Evolutionary conservation across 805 yeast species (phyloP), one percentile per base, ranked within the genome.

Genomic region (Kregervanrija fluxuum): DNA sequence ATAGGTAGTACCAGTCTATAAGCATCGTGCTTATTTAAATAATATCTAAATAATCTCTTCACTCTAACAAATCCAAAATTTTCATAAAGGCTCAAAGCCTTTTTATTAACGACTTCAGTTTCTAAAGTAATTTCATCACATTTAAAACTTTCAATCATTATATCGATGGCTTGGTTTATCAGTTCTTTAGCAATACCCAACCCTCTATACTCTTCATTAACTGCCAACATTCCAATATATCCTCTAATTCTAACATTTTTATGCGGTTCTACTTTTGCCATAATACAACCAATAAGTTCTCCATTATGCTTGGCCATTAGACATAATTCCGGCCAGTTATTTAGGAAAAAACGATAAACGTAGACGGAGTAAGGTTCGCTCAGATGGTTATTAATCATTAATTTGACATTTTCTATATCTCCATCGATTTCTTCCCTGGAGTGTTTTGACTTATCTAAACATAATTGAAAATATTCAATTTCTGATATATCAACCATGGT

Each of bases 191-290:
- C 97, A 39, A 90, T 83, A 1, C 96, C 96, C 37, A 67, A 68
- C 3, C 95, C 90, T 44, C 99, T 69, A 59, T 73, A 80, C 12
- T 65, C 59, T 34, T 79, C 78, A 41, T 81, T 80, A 11, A 91
- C 95, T 0, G 95, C 96, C 44, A 93, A 67, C 99, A 93, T 93
- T 2, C 97, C 99, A 30, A 93, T 90, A 57, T 93, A 93, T 0
- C 99, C 99, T 48, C 99, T 72, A 53, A 71, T 59, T 48, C 96
- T 70, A 10, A 77, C 81, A 16, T 74, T 71, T 47, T 91, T 72
- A 63, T 91, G 97, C 1, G 75, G 69, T 50, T 85, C 95, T 11
- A 80, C 77, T 55, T 89, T 87, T 42, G 95, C 81, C 6, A 93
- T 85, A 8, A 91, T 80, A 34, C 84, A 86, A 3, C 97, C 99